Percentiles rank a stretch among this genome's conserved stretches.
phyloP scores from a whole-genome alignment of 495 filamentous ascomycete species.

The Aspergillus baeticus region DNA sequence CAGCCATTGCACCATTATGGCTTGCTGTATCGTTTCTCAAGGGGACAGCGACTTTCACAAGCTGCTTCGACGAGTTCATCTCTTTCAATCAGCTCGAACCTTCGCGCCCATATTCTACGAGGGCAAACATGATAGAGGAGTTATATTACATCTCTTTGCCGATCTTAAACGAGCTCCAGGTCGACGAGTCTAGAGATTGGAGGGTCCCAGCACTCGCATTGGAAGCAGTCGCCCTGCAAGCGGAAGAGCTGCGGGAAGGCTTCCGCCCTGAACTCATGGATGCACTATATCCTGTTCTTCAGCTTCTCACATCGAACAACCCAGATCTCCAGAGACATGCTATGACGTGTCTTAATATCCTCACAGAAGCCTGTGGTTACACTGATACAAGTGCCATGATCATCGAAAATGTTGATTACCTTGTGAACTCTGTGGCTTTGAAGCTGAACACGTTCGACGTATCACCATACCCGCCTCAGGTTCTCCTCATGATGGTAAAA shows the following conservation, averaged over 20 bases:
- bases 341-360: slow-evolving; percentile 76
- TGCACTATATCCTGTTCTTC: slow-evolving; percentile 82
- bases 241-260: slow-evolving; percentile 59
- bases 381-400: slow-evolving; percentile 71
- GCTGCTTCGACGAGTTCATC: slow-evolving; percentile 67
- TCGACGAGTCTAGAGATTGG: slow-evolving; percentile 62
- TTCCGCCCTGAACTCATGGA: slow-evolving; percentile 90
- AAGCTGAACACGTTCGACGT: slow-evolving; percentile 90
- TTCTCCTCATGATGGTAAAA: slow-evolving; percentile 90
- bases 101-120: slow-evolving; percentile 35
- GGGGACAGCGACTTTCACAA: slow-evolving; percentile 40
- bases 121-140: slow-evolving; percentile 65
- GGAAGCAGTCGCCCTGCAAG: slow-evolving; percentile 71
- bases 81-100: slow-evolving; percentile 38
- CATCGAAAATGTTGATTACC: slow-evolving; percentile 92
- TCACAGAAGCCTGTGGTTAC: slow-evolving; percentile 77
- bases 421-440: slow-evolving; percentile 87
- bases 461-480: slow-evolving; percentile 85
- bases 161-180: slow-evolving; percentile 52
- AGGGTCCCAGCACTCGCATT: slow-evolving; percentile 66
- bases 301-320: slow-evolving; percentile 75
- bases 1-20: slow-evolving; percentile 76
- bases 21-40: slow-evolving; percentile 71
- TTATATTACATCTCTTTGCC: slow-evolving; percentile 75
- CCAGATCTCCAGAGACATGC: slow-evolving; percentile 73